Evolutionary conservation across 257 asterid genomes (phyloP), one percentile per base, ranked within the genome.

Genomic region (Dorcoceras hygrometricum): DNA sequence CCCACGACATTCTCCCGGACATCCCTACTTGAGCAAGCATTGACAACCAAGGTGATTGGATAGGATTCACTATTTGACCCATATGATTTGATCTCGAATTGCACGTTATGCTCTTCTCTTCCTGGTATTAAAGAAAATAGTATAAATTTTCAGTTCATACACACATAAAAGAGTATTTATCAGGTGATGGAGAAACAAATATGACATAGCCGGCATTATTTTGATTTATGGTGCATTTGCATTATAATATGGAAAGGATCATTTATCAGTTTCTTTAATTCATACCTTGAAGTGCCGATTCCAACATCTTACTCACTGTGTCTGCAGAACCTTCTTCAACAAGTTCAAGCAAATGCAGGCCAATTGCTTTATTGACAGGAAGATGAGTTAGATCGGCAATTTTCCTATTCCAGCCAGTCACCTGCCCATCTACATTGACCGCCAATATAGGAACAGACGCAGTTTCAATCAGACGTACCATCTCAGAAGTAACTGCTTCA

Each of bases 11-110:
- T 90, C 57, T 88, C 99, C 70, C 78, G 76, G 12, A 90, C 82
- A 64, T 93, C 99, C 75, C 90, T 79, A 87, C 99, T 93, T 1
- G 96, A 85, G 74, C 99, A 93, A 27, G 99, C 96, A 63, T 93
- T 93, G 48, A 88, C 97, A 36, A 93, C 69, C 75, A 93, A 75
- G 80, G 84, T 88, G 70, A 93, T 76, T 16, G 97, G 95, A 66
- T 90, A 86, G 2, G 83, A 75, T 20, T 93, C 95, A 5, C 73
- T 74, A 72, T 55, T 84, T 32, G 74, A 36, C 58, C 88, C 86
- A 20, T 88, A 89, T 34, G 88, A 86, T 78, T 83, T 90, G 32
- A 93, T 86, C 86, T 93, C 96, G 23, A 93, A 90, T 39, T 90
- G 95, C 63, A 93, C 87, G 25, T 88, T 83, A 23, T 63, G 82